Evolutionary conservation across 345 rosid species (phyloP).

Genomic region (Corymbia maculata): DNA sequence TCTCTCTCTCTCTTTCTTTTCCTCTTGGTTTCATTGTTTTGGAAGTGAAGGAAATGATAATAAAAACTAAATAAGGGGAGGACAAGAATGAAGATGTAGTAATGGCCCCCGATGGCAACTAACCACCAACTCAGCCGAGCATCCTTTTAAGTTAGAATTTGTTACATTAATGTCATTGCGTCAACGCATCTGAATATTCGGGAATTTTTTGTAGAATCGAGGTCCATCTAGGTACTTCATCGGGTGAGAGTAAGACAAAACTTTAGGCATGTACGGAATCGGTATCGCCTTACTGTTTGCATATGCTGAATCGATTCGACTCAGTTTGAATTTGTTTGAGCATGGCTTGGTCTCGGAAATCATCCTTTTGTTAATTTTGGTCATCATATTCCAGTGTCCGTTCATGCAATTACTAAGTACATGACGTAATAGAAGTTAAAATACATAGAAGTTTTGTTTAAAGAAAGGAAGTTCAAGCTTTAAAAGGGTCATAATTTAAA

Average conservation of each 20-base stretch:
- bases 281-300: not conserved
- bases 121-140: not conserved
- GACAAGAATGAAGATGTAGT: not conserved
- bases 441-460: not conserved
- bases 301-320: not conserved
- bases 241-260: not conserved
- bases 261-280: not conserved
- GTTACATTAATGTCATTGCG: accelerated
- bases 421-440: not conserved
- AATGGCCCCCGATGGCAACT: not conserved
- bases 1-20: not conserved
- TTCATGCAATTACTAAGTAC: not conserved
- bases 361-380: not conserved
- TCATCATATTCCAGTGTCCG: not conserved
- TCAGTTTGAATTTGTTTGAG: not conserved
- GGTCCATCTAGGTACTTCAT: not conserved
- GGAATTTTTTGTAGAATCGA: accelerated
- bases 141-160: not conserved
- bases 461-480: not conserved
- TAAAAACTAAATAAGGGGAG: not conserved
- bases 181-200: not conserved
- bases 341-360: not conserved
- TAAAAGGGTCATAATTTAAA: not conserved
- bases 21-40: not conserved
- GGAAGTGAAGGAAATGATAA: not conserved